A percentile compares a stretch with the other conserved stretches of the same genome.
These are phyloP conservation scores for Penicillium sp. DNA, from an alignment of 2,329 filamentous ascomycete species.

Conservation along the genomic window DNA sequence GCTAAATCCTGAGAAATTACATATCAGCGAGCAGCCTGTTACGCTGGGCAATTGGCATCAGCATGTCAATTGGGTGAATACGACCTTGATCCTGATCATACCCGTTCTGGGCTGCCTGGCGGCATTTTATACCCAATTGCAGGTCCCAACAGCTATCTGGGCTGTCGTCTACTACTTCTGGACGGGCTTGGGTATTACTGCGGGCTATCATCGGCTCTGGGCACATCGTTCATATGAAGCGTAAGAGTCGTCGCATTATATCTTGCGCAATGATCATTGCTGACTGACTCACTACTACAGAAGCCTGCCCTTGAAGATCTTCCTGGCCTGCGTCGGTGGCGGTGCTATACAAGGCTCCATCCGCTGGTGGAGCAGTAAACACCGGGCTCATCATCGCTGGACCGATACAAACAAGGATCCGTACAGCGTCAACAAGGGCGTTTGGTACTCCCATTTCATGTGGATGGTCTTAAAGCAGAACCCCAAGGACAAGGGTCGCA, in stretches of 20 bases:
- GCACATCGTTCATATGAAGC: slow-evolving; percentile 72
- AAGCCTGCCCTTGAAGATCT: slow-evolving; percentile 70
- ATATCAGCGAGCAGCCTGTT: slow-evolving; percentile 78
- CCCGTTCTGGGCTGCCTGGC: slow-evolving; percentile 70
- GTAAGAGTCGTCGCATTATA: background rate
- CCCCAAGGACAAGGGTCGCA: slow-evolving; percentile 77
- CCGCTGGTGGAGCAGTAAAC: slow-evolving; percentile 80
- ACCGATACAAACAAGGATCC: slow-evolving; percentile 86
- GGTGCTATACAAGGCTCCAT: slow-evolving; percentile 81
- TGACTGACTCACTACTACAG: slow-evolving; percentile 49
- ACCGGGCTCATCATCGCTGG: slow-evolving; percentile 82
- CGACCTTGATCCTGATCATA: slow-evolving; percentile 72
- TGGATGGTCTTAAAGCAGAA: slow-evolving; percentile 85
- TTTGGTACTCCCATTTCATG: slow-evolving; percentile 76
- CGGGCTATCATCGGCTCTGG: slow-evolving; percentile 79
- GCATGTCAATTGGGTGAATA: slow-evolving; percentile 89
- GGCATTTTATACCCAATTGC: slow-evolving; percentile 73
- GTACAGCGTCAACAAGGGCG: slow-evolving; percentile 83
- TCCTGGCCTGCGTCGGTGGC: slow-evolving; percentile 74
- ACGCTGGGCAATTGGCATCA: slow-evolving; percentile 80
- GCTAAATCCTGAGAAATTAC: slow-evolving; percentile 53
- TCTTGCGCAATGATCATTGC: background rate
- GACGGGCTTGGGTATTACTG: slow-evolving; percentile 74
- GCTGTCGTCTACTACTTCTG: slow-evolving; percentile 76
- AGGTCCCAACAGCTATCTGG: slow-evolving; percentile 68